Evolutionary conservation across 176 grass and related monocot genomes (phyloP).

Genomic region (Musa acuminata): DNA sequence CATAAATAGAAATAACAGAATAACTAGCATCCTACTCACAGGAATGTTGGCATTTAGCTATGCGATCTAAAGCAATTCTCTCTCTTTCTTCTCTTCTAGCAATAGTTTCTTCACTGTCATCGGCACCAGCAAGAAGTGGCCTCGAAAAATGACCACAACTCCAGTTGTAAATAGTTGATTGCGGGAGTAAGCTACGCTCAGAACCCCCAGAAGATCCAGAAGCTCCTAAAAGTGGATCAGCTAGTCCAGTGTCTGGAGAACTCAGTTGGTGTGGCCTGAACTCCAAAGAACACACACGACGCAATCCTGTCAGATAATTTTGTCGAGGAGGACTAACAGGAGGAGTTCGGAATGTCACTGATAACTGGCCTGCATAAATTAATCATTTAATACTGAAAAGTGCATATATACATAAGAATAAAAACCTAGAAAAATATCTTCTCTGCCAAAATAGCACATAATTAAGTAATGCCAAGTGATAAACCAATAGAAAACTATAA

Average conservation of each 20-base stretch:
- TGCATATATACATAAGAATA: background rate
- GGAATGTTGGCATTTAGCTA: conserved; percentile 76
- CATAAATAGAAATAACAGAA: conserved; percentile 22
- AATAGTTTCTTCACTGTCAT: conserved; percentile 72
- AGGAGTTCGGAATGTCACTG: conserved; percentile 79
- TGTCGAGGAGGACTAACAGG: conserved; percentile 93
- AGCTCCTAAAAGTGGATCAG: conserved; percentile 57
- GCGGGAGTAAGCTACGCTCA: conserved; percentile 45
- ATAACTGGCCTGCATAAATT: conserved; percentile 53
- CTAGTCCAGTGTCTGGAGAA: conserved; percentile 71
- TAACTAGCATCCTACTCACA: conserved; percentile 42
- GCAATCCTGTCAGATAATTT: conserved; percentile 70
- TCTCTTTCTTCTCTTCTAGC: conserved; percentile 83
- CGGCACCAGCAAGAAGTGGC: conserved; percentile 65
- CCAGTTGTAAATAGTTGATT: conserved; percentile 92
- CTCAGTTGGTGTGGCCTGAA: conserved; percentile 67
- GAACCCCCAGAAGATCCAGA: conserved; percentile 33
- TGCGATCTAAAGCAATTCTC: conserved; percentile 55
- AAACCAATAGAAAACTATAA: background rate
- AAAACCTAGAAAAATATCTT: background rate
- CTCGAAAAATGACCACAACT: conserved; percentile 96
- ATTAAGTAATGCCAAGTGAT: background rate
- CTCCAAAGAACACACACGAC: conserved; percentile 89
- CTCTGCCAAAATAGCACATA: background rate
- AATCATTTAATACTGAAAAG: background rate